A percentile compares a stretch with the other conserved stretches of the same genome.
Conservation (phyloP, 2,329 filamentous ascomycete genomes). For the Talaromyces sp. region DNA sequence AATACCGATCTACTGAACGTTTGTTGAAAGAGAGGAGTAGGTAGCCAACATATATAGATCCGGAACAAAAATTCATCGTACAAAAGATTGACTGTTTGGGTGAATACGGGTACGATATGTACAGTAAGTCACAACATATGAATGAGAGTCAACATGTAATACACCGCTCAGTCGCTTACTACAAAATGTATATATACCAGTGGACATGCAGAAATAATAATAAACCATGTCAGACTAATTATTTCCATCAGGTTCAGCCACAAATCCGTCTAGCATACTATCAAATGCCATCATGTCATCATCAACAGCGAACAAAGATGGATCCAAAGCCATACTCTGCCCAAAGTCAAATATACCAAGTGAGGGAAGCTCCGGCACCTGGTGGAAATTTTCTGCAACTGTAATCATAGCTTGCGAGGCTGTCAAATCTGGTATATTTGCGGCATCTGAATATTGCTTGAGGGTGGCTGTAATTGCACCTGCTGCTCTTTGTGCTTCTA, state of each 20-base stretch:
- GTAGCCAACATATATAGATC: too few relatives aligned
- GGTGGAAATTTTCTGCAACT: not conserved
- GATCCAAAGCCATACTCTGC: not conserved
- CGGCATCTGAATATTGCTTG: not conserved
- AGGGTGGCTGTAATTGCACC: conserved; percentile 3
- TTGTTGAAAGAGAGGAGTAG: too few relatives aligned
- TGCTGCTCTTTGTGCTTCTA: conserved; percentile 7
- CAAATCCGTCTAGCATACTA: conserved; percentile 3
- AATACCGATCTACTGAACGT: too few relatives aligned
- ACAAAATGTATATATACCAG: too few relatives aligned
- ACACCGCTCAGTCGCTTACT: too few relatives aligned
- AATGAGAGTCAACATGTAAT: too few relatives aligned
- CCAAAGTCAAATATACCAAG: not conserved
- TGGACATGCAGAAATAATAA: too few relatives aligned
- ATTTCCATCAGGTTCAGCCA: conserved; percentile 12
- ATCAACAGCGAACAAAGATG: conserved; percentile 1
- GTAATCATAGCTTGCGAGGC: not conserved
- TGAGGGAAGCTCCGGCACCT: not conserved
- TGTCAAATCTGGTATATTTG: not conserved
- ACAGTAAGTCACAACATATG: too few relatives aligned
- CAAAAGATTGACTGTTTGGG: too few relatives aligned
- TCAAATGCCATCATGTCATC: conserved; percentile 1
- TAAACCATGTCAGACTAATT: not conserved
- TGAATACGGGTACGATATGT: too few relatives aligned
- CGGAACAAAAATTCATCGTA: too few relatives aligned